A percentile compares a stretch with the other conserved stretches of the same genome.
Conservation (phyloP, 495 filamentous ascomycete species). For the Aspergillus nanangensis region DNA sequence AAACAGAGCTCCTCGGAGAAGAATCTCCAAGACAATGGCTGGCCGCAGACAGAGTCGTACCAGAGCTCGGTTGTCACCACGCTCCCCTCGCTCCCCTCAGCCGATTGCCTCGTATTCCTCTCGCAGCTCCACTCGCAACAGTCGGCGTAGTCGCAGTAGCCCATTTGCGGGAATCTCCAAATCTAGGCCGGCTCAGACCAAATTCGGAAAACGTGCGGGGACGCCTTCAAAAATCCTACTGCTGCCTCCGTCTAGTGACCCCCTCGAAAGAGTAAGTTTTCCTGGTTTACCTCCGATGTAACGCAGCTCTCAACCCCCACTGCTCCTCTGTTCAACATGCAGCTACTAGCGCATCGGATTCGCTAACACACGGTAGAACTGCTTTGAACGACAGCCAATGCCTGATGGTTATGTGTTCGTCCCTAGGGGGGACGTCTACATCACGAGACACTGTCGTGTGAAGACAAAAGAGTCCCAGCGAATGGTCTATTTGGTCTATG, state of each 20-base stretch:
- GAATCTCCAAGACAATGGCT: neutral
- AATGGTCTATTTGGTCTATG: conserved; percentile 41
- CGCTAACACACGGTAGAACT: too few species aligned
- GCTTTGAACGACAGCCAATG: conserved; percentile 18
- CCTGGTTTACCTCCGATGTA: too few species aligned
- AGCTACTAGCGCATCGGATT: conserved; percentile 8
- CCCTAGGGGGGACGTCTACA: conserved; percentile 46
- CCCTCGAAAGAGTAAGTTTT: too few species aligned
- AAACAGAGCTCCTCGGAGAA: conserved; percentile 1
- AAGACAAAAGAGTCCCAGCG: conserved; percentile 37
- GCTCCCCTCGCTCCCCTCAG: conserved; percentile 7
- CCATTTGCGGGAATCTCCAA: too few species aligned
- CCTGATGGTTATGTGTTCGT: conserved; percentile 43
- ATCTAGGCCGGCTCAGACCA: too few species aligned
- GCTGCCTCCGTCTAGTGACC: too few species aligned
- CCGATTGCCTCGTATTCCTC: too few species aligned
- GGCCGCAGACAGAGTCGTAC: conserved; percentile 3
- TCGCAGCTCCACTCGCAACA: neutral
- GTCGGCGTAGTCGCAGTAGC: too few species aligned
- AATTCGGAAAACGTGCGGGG: too few species aligned
- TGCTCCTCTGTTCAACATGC: too few species aligned
- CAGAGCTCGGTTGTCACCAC: conserved; percentile 1
- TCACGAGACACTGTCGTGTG: conserved; percentile 44
- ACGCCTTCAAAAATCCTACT: too few species aligned
- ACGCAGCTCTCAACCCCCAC: too few species aligned